Base-by-base conservation (phyloP, 2,329 filamentous ascomycete genomes). In the Fusarium poae region DNA sequence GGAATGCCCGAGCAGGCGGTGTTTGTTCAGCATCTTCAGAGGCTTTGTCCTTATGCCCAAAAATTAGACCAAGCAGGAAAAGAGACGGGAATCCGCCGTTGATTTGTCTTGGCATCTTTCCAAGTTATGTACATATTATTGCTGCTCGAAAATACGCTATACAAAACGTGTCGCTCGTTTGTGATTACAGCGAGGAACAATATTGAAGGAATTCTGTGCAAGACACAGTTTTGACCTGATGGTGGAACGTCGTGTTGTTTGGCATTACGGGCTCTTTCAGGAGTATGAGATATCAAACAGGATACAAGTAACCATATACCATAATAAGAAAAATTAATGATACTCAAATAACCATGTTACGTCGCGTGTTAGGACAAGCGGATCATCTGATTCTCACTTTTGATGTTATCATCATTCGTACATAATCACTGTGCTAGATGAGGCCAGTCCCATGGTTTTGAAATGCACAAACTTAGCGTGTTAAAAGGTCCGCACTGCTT, bases 11-110 rank as follows among this genome's bases (percentile, higher is more conserved):
- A 60, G 6, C 32, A 44, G 16, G 34, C 21, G 5, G 20, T 20
- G 3, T 65, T 68, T 15, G 32, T 53, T 7, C 20, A 61, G 3
- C 65, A 68, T 25, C 35, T 68, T 12, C 46, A 55, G 5, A 42
- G 29, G 15, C 15, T 32, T 6, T 68, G 65, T 35, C 18, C 37
- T 20, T 37, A 15, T 11, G 34, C 45, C 13, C 12, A 42, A 25
- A 6, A 20, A 3, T 10, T 25, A 8, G 21, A 34, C 15, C n/a
- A 40, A 12, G 16, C 15, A 8, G 39, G 23, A 35, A n/a, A 35
- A 20, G 18, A 23, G 21, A 50, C 20, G 10, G 20, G 40, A 18
- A 16, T 57, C n/a, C 27, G 34, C n/a, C 35, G 15, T 13, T 57
- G 54, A 52, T 13, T 16, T 11, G 16, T 25, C 21, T 39, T n/a